Conservation (phyloP, 2,329 filamentous ascomycete species). For the Paraphaeosphaeria sporulosa region DNA sequence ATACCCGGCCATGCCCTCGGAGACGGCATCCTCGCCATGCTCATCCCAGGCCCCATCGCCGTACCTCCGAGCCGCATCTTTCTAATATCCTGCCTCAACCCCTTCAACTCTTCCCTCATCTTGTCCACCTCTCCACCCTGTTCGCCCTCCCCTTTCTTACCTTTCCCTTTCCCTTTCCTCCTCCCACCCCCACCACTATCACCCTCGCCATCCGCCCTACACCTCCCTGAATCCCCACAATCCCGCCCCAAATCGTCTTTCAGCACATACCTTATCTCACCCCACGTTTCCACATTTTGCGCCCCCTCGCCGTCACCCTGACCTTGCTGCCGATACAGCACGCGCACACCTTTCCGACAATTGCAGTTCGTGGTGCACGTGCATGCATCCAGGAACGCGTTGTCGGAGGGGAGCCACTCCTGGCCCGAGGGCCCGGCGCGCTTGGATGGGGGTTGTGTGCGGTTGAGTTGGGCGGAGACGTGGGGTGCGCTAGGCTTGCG, state of each 20-base stretch:
- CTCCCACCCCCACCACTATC: constrained; percentile 3
- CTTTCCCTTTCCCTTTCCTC: constrained; percentile 5
- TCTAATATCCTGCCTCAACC: background rate
- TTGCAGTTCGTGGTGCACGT: constrained; percentile 38
- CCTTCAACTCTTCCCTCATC: constrained; percentile 15
- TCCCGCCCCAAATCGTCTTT: constrained; percentile 36
- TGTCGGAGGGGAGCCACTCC: constrained; percentile 29
- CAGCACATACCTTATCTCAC: constrained; percentile 38
- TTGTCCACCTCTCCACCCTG: constrained; percentile 19
- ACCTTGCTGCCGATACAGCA: constrained; percentile 29
- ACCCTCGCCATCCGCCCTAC: constrained; percentile 18
- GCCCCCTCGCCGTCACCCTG: constrained; percentile 12
- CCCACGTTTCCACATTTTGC: constrained; percentile 14
- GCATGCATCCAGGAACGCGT: constrained; percentile 40
- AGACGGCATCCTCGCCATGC: background rate
- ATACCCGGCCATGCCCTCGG: background rate
- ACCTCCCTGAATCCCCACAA: constrained; percentile 34
- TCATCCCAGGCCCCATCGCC: background rate
- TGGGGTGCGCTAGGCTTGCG: constrained; percentile 13
- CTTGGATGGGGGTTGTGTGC: constrained; percentile 14
- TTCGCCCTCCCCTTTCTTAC: background rate
- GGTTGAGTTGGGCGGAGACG: constrained; percentile 21
- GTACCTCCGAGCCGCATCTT: constrained; percentile 7
- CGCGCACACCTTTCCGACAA: constrained; percentile 38
- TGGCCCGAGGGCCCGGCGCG: constrained; percentile 26